Conservation (phyloP, 2,329 filamentous ascomycete species). For the Cladosporium sp. region DNA sequence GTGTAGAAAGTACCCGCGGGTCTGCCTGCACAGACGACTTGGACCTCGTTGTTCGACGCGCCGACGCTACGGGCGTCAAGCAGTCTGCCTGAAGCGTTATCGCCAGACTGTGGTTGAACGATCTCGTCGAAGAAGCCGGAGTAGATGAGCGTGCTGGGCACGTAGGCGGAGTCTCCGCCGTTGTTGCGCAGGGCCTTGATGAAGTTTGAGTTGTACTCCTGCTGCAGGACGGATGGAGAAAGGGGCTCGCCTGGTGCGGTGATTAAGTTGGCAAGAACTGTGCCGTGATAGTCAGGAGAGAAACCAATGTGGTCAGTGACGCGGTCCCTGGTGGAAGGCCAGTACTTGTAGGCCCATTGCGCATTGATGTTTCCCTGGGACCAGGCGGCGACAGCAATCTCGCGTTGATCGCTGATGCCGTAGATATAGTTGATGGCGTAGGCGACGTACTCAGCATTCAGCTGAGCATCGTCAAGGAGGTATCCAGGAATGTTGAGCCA, state of each 20-base stretch:
- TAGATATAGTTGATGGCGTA: slow-evolving; percentile 54
- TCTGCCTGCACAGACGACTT: slow-evolving; percentile 36
- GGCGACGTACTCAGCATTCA: slow-evolving; percentile 50
- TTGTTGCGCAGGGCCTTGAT: slow-evolving; percentile 37
- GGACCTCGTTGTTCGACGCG: slow-evolving; percentile 47
- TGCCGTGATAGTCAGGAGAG: slow-evolving; percentile 49
- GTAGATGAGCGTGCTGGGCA: slow-evolving; percentile 51
- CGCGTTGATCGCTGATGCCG: slow-evolving; percentile 32
- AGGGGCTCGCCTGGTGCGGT: slow-evolving; percentile 21
- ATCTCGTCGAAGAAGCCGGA: slow-evolving; percentile 45
- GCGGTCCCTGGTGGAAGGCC: slow-evolving; percentile 43
- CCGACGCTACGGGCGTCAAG: slow-evolving; percentile 40
- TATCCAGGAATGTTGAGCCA: slow-evolving; percentile 51
- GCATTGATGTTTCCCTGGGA: slow-evolving; percentile 50
- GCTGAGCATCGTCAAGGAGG: slow-evolving; percentile 44
- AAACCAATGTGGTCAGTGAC: slow-evolving; percentile 49
- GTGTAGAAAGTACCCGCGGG: slow-evolving; percentile 43
- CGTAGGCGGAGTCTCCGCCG: slow-evolving; percentile 47
- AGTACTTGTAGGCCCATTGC: slow-evolving; percentile 56
- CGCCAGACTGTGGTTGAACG: slow-evolving; percentile 45
- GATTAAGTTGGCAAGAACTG: slow-evolving; percentile 33
- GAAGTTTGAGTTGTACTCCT: slow-evolving; percentile 40
- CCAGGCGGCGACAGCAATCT: slow-evolving; percentile 46
- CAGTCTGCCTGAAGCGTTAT: slow-evolving; percentile 42
- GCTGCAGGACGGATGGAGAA: slow-evolving; percentile 42